Evolutionary conservation across 225 moss, liverwort and hornwort species (phyloP), one percentile per base, ranked within the genome.

Genomic region (Marchantia polymorpha): DNA sequence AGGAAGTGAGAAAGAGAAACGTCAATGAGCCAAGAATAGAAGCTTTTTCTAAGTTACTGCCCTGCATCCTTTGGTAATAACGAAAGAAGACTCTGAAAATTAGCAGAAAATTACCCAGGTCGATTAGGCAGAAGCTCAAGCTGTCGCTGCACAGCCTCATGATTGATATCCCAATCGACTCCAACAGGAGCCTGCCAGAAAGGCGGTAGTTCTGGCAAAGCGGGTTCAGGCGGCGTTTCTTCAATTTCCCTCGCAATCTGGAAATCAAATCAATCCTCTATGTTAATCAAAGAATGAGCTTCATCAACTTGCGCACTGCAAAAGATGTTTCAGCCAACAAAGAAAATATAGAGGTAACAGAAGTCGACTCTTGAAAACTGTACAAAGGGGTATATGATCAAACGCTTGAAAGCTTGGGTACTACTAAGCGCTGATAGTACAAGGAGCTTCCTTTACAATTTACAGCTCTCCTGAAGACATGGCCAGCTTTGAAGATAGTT

Each of bases 131-230:
- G 23, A 9, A 86, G 65, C 59, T 83, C 78, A 22, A 83, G 12
- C 65, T 86, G 86, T 19, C 49, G 78, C 61, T 83, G 86, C 6
- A 86, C 81, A 53, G 81, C 78, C 27, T 76, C 83, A 5, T 86
- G 25, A 72, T 83, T 81, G 77, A 86, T 83, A 20, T 83, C 78
- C 86, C 86, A 86, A n/a, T 83, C 83, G 55, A 48, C 12, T 20
- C 69, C 83, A 9, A 65, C 54, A 54, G 86, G 86, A 72, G 71
- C 74, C 47, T 75, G 78, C 83, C 86, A 81, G 15, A 83, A 79
- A 1, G 50, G 49, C 39, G 75, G 64, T 22, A 86, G 81, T 15
- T n/a, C 12, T 31, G 86, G 83, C 47, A 86, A 25, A 12, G 73
- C 0, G 7, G 83, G 86, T 67, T 77, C 17, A 10, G 54, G 0